Base-by-base conservation (phyloP, 2,329 filamentous ascomycete genomes). In the Venturia oleaginea region DNA sequence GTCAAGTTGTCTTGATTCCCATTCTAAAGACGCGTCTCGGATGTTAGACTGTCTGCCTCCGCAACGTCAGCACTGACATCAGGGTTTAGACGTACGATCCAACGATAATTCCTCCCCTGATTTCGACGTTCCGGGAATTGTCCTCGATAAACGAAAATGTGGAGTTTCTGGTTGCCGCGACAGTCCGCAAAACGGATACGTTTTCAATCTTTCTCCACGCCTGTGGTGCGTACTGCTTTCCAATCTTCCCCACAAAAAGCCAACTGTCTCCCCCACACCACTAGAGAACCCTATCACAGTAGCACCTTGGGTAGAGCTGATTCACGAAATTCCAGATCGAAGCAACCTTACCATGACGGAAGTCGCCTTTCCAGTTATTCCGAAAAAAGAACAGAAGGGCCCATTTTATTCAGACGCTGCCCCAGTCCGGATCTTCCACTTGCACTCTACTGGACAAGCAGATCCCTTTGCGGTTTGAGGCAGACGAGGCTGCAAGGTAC, bases 101-200 rank as follows among this genome's bases (percentile, higher is more conserved):
- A 66, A 78, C 78, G 42, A 80, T 84, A 51, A 86, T 89, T 61
- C 83, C 86, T 0, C 78, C 84, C 1, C 78, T 93, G 30, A 79
- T 90, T 2, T 81, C 79, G 3, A 91, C 89, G 3, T 73, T 92
- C 62, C 76, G 80, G 38, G 82, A 87, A 61, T 76, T 91, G 15
- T 83, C 89, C 60, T 77, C 77, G 1, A 71, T 85, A 63, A 84
- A 84, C 67, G 81, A 84, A 2, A 70, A 71, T 0, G 77, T 86
- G 17, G 76, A 83, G 57, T 82, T 90, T 42, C 76, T 91, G 57
- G 86, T 92, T 65, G 83, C 88, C 4, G 86, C 86, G 22, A 87
- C 89, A 0, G 83, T 92, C 67, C 81, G 90, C 66, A 92, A 92
- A 69, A 78, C 81, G 65, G 78, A 83, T 65, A 92, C 90, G 0